phyloP scores from a whole-genome alignment of 1,284 basidiomycete species.

The Porodaedalea pini region DNA sequence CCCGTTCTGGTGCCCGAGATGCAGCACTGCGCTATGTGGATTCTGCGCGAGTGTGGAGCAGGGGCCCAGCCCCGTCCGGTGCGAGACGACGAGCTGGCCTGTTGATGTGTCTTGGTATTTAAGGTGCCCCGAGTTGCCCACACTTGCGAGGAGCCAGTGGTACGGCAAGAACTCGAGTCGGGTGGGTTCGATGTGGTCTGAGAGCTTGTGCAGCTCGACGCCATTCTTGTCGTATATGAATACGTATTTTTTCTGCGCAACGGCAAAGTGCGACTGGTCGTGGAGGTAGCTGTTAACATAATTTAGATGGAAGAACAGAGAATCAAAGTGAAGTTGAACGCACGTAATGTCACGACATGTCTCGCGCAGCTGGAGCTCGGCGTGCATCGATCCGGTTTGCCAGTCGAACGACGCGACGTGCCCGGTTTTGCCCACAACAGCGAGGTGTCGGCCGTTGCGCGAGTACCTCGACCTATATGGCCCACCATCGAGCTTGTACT shows the following conservation, averaged over 20 bases:
- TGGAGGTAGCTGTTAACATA: slow-evolving; percentile 73
- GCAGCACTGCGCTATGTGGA: slow-evolving; percentile 85
- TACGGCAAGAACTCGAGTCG: slow-evolving; percentile 92
- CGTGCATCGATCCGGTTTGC: slow-evolving; percentile 83
- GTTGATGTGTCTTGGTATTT: slow-evolving; percentile 99
- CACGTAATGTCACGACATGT: slow-evolving; percentile 89
- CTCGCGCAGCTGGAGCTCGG: slow-evolving; percentile 88
- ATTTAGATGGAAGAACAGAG: slow-evolving; percentile 26
- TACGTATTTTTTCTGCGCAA: slow-evolving; percentile 94
- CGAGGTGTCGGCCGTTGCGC: slow-evolving; percentile 86
- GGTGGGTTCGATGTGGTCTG: slow-evolving; percentile 86
- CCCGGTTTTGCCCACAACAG: slow-evolving; percentile 78
- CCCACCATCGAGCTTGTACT: slow-evolving; percentile 85
- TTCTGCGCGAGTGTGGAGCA: slow-evolving; percentile 91
- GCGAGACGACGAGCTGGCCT: slow-evolving; percentile 82
- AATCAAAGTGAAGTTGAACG: slow-evolving; percentile 20
- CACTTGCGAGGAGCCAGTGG: slow-evolving; percentile 88
- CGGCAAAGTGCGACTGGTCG: slow-evolving; percentile 89
- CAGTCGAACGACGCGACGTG: slow-evolving; percentile 97
- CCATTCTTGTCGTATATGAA: slow-evolving; percentile 96
- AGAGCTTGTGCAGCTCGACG: slow-evolving; percentile 86
- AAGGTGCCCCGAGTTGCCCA: slow-evolving; percentile 88
- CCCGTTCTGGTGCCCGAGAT: slow-evolving; percentile 91
- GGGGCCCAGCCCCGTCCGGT: slow-evolving; percentile 87
- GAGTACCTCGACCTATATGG: slow-evolving; percentile 84